Base-by-base conservation (phyloP, 108 stramenopile species). In the Chaetoceros muelleri region DNA sequence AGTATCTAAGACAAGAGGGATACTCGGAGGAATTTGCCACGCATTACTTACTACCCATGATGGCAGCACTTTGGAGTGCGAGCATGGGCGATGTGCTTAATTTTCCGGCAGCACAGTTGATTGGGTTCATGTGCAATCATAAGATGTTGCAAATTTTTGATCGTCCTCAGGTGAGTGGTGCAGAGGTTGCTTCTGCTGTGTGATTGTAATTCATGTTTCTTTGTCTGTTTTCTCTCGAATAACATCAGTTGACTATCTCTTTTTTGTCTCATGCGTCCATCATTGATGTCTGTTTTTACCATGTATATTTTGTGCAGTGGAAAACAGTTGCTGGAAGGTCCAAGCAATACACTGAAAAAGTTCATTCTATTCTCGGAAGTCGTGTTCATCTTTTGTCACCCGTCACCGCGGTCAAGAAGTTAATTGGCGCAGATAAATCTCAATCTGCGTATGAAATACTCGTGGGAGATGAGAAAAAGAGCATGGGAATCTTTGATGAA, bases 91-190 rank as follows among this genome's bases (percentile, higher is more conserved):
- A 95, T 56, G 93, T 96, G 5, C 50, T 90, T 62, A 44, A 67
- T 13, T 92, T 93, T 63, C 94, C 96, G 1, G 87, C 91, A 10
- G 53, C 40, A 5, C 79, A 87, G 40, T 66, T 98, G 53, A 76
- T 95, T 61, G 75, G 73, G 23, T 98, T 98, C 62, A 61, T 96
- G 64, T 85, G 81, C 78, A 97, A 97, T 71, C 98, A 98, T 78
- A 69, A 76, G 48, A 94, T 98, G 93, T 66, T 98, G 24, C 84
- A 95, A 55, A 44, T 90, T 18, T 74, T 87, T 30, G 72, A 79
- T 46, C 77, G 87, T 28, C 85, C 84, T 1, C 52, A 53, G 65
- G 76, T 78, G 54, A 58, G 72, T 72, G 5, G 24, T 17, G 10
- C 60, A 40, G 47, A 24, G 28, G 7, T 27, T 20, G 21, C 7